Base-by-base conservation (phyloP, 441 rosid genomes). In the Pelargonium fulgidum region DNA sequence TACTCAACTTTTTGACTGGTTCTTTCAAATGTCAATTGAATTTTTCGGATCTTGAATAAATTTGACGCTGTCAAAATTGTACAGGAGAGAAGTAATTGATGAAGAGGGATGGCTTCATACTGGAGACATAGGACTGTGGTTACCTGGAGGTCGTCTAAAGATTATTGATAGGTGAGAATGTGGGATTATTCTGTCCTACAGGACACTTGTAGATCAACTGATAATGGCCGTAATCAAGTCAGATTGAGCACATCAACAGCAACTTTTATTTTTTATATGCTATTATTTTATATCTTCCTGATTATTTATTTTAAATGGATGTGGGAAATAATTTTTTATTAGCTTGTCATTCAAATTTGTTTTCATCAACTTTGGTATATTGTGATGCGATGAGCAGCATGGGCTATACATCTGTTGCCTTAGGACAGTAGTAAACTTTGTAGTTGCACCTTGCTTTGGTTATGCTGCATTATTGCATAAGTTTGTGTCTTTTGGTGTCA, bases 61-160 rank as follows among this genome's bases (percentile, higher is more conserved):
- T 59, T 70, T 73, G 65, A 66, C 65, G 52, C 45, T 48, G 13
- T 62, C 68, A 74, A 48, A 75, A 69, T 65, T 74, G 61, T 64
- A 79, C 83, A 95, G 99, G 88, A 88, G 87, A 86, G 96, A 95
- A 79, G 92, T 86, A 52, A 69, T 90, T 67, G 97, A 92, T 82
- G 96, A 83, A 77, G 96, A 88, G 48, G 96, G 96, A 76, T 90
- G 99, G 99, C 85, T 95, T 78, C 99, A 92, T 73, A 87, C 98
- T 0, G 99, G 98, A 75, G 99, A 92, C 71, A 88, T 95, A 68
- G 98, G 98, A 67, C 83, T 82, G 75, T 95, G 99, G 99, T 72
- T 88, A 8, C 86, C 89, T 12, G 95, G 95, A 68, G 99, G 99
- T 73, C 99, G 92, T 76, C 82, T 95, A 59, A 90, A 95, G 90